phyloP scores from a whole-genome alignment of 164 flowering plant genomes.

The Akebia trifoliata region DNA sequence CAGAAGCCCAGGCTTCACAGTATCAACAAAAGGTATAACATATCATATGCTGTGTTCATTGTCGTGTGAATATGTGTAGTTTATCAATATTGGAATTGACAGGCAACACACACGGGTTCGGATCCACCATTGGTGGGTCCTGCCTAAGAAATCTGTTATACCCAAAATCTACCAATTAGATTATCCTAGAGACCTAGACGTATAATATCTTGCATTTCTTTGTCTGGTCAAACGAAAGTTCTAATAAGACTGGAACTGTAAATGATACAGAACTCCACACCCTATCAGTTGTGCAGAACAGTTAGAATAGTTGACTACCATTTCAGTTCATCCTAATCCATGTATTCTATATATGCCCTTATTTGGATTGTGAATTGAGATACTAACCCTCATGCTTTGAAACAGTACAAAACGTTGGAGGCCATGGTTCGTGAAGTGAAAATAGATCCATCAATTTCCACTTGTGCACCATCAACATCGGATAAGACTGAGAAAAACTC shows the following conservation, averaged over 20 bases:
- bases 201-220: not conserved
- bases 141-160: not conserved
- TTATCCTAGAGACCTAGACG: not conserved
- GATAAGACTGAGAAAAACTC: slow-evolving; percentile 52
- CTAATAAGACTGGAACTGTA: not conserved
- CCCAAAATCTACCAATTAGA: not conserved
- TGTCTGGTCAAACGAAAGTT: not conserved
- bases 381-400: slow-evolving; percentile 15
- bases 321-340: not conserved
- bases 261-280: not conserved
- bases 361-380: slow-evolving; percentile 1
- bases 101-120: not conserved
- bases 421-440: slow-evolving; percentile 61
- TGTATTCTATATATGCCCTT: not conserved
- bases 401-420: slow-evolving; percentile 76
- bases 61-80: not conserved
- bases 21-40: slow-evolving; percentile 73
- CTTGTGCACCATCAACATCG: slow-evolving; percentile 19
- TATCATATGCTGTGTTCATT: not conserved
- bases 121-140: not conserved
- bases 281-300: not conserved
- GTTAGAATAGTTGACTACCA: not conserved
- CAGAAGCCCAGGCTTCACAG: slow-evolving; percentile 81
- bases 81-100: not conserved
- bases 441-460: slow-evolving; percentile 29